Base-by-base conservation (phyloP, 2,329 filamentous ascomycete genomes). In the Ophiostoma piceae region DNA sequence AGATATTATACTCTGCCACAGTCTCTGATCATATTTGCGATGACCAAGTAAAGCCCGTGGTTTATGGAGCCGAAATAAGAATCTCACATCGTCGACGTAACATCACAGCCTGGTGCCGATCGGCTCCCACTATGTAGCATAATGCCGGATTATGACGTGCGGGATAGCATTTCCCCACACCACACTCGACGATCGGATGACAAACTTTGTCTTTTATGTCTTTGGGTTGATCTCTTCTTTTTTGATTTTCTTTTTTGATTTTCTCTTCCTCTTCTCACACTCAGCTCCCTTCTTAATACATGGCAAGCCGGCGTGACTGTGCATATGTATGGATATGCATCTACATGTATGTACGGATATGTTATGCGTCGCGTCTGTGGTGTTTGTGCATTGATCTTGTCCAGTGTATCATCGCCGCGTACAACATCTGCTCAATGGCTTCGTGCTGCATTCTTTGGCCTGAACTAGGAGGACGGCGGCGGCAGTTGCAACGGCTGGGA, bases 261-360 rank as follows among this genome's bases (percentile, higher is more conserved):
- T 41, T 1, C 11, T 41, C 12, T 41, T 41, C 12, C 14, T 41
- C 39, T 14, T 41, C 9, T 14, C 39, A 12, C 12, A 12, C 39
- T 41, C 12, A 14, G 11, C 2, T 9, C 39, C 1, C 2, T 14
- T 4, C 39, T 9, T 12, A 35, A 35, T 35, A 8, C 8, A 5
- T 2, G 35, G 35, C 35, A 35, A 35, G 35, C 35, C 35, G 35
- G 62, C 35, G 35, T 65, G 19, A 35, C 32, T 8, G 14, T 39
- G 35, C 62, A 65, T 65, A 37, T 35, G 9, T 57, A 57, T 29
- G 57, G 4, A 35, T 62, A 32, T 62, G 60, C 6, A 64, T 35
- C 16, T 64, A 37, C n/a, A 64, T 64, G 62, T 35, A 35, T 65
- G 62, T 65, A 65, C 62, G 62, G 62, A 22, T 37, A 65, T 65